Base-by-base conservation (phyloP, 495 filamentous ascomycete genomes). In the Mycothermus thermophilus region DNA sequence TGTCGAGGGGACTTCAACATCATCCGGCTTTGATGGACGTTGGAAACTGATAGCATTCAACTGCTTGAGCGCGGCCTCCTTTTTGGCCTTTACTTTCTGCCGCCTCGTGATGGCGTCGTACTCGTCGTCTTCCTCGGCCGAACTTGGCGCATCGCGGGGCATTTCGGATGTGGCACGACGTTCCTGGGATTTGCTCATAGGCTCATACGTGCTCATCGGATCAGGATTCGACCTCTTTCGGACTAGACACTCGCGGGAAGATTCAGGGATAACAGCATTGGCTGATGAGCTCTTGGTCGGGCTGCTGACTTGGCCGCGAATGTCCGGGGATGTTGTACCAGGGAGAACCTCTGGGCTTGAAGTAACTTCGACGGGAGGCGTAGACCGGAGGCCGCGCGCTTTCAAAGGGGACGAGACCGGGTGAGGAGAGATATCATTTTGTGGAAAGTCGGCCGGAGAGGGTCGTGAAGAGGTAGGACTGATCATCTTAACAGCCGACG, bases 381-480 rank as follows among this genome's bases (percentile, higher is more conserved):
- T 59, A 7, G 59, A 56, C 8, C 53, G 53, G n/a, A 62, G 47
- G 3, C 57, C 55, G 5, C 55, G 59, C 28, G 55, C 40, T 40
- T 63, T 64, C 6, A 65, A 41, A 0, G 64, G 64, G 1, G 64
- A 69, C 4, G 63, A 66, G 12, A 50, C 40, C 26, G 47, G 35
- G 18, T 62, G 57, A 3, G 59, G 52, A 10, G 60, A 64, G 8
- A 58, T 59, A 0, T 48, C 36, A 17, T 58, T 57, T 2, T 47
- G 47, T 14, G 38, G 38, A 18, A 62, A 61, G 6, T 57, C 42
- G 25, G 59, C 44, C 0, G 63, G 63, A 1, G 64, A 69, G 0
- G 64, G 64, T 2, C 64, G 58, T 3, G 64, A 69, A 3, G 63
- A 67, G 11, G 64, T 67, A 10, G 64, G 64, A 37, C 64, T 69